phyloP scores from a whole-genome alignment of 148 eudicot species.

The Heliosperma pusillum region DNA sequence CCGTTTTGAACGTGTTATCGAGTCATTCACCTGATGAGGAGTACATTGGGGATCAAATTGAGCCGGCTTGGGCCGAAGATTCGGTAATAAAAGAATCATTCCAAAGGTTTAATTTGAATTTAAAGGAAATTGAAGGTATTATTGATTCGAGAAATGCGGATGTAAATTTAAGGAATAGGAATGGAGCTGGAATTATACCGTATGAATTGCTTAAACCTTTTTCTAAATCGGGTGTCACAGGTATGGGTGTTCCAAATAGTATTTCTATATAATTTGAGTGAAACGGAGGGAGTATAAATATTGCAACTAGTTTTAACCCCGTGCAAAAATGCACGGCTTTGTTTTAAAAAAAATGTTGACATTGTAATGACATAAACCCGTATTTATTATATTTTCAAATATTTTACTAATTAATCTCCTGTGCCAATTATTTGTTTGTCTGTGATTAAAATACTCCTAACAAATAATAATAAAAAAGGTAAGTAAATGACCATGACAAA shows the following conservation, averaged over 20 bases:
- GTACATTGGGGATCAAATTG: constrained; percentile 14
- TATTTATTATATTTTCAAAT: too few relatives aligned
- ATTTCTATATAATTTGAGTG: background rate
- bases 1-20: constrained; percentile 10
- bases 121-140: background rate
- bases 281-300: too few relatives aligned
- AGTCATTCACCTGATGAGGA: constrained; percentile 16
- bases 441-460: too few relatives aligned
- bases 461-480: too few relatives aligned
- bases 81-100: background rate
- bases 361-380: too few relatives aligned
- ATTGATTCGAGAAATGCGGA: constrained; percentile 11
- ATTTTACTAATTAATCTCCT: too few relatives aligned
- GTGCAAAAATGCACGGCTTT: too few relatives aligned
- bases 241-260: constrained; percentile 15
- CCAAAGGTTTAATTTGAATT: constrained; percentile 7
- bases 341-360: too few relatives aligned
- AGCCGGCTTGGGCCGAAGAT: constrained; percentile 1
- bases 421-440: too few relatives aligned
- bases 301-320: too few relatives aligned
- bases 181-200: constrained; percentile 13
- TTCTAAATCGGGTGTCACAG: constrained; percentile 7
- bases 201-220: constrained; percentile 14
- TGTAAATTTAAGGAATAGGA: constrained; percentile 4
- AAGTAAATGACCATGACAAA: too few relatives aligned